phyloP scores from a whole-genome alignment of 176 grass and related monocot species.

The Stipa capillata region DNA sequence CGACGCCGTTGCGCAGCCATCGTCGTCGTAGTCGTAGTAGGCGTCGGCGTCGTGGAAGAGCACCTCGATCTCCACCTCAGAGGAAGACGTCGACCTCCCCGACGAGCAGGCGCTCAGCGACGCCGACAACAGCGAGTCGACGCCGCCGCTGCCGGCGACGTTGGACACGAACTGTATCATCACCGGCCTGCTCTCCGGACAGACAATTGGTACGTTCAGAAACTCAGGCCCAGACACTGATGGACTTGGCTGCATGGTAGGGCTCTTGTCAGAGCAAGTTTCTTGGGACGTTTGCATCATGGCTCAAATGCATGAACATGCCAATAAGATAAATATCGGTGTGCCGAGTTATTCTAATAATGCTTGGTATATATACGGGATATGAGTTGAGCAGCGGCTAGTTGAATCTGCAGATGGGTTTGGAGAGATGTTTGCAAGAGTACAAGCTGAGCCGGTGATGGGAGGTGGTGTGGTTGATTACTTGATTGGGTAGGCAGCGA shows the following conservation, averaged over 20 bases:
- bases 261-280: background rate
- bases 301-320: background rate
- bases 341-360: too few relatives aligned
- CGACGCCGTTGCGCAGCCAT: background rate
- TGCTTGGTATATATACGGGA: too few relatives aligned
- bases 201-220: background rate
- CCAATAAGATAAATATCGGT: too few relatives aligned
- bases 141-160: background rate
- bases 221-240: background rate
- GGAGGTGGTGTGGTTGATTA: slow-evolving; percentile 1
- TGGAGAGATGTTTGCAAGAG: background rate
- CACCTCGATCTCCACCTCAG: slow-evolving; percentile 23
- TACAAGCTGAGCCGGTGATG: background rate
- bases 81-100: background rate
- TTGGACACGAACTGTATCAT: slow-evolving; percentile 17
- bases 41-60: background rate
- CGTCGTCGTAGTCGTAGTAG: background rate
- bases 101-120: slow-evolving; percentile 15
- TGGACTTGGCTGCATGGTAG: background rate
- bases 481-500: background rate
- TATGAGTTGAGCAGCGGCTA: too few relatives aligned
- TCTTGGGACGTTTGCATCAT: background rate
- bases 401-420: too few relatives aligned
- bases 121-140: background rate
- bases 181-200: background rate